Percentiles rank a stretch among this genome's conserved stretches.
These are phyloP conservation scores for Lolium rigidum DNA, from an alignment of 176 grass and related monocot genomes.

Conservation along the genomic window DNA sequence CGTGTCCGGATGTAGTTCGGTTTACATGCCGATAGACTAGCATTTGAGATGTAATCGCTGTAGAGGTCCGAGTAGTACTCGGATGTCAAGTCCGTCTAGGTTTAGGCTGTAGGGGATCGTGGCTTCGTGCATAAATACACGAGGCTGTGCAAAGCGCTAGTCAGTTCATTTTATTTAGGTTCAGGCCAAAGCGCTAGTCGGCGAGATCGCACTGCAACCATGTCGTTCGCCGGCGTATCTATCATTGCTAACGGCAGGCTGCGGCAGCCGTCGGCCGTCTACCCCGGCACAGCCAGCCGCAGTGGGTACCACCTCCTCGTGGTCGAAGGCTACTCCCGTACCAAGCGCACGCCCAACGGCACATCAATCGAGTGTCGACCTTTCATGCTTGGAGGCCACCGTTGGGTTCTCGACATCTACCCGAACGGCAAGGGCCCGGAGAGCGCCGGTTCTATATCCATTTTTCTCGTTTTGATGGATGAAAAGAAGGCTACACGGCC, in stretches of 20 bases:
- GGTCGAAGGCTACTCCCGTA: not conserved
- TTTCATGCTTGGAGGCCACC: not conserved
- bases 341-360: not conserved
- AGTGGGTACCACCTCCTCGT: not conserved
- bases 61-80: no score
- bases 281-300: not conserved
- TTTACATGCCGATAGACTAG: no score
- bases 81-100: not conserved
- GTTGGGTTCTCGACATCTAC: not conserved
- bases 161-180: no score
- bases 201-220: not conserved
- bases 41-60: no score
- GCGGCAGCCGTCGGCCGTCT: not conserved
- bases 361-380: not conserved
- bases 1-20: no score
- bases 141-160: no score
- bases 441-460: not conserved
- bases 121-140: not conserved
- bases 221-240: conserved; percentile 2
- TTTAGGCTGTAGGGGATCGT: not conserved
- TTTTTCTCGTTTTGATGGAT: not conserved
- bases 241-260: not conserved
- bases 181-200: not conserved
- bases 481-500: not conserved
- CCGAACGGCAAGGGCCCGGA: not conserved